Percentiles rank a stretch among this genome's conserved stretches.
Evolutionary conservation across 176 grass and related monocot species (phyloP).

Genomic region (Oryza longistaminata): DNA sequence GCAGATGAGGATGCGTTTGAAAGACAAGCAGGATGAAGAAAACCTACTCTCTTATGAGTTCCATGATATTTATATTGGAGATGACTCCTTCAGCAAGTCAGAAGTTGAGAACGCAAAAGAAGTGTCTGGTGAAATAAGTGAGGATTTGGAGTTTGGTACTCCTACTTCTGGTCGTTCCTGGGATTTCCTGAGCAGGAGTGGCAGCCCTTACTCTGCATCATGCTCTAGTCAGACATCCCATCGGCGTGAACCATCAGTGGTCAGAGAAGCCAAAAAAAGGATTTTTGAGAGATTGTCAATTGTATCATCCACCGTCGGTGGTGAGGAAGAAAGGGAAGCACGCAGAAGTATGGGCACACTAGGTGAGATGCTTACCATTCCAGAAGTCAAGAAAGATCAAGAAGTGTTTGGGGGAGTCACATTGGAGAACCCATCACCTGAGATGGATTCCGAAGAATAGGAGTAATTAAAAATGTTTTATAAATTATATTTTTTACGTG

Average conservation of each 20-base stretch:
- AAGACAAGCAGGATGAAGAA: conserved; percentile 47
- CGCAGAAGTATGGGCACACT: conserved; percentile 64
- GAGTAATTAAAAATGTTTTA: no score
- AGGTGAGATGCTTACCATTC: conserved; percentile 87
- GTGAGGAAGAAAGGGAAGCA: conserved; percentile 58
- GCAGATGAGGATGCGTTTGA: conserved; percentile 63
- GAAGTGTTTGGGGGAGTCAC: conserved; percentile 37
- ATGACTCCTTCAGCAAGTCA: conserved; percentile 70
- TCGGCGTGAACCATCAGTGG: conserved; percentile 59
- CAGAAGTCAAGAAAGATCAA: conserved; percentile 51
- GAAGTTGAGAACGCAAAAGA: conserved; percentile 67
- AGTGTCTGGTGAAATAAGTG: conserved; percentile 57
- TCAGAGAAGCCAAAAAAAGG: conserved; percentile 78
- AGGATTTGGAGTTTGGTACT: conserved; percentile 67
- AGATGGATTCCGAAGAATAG: conserved; percentile 41
- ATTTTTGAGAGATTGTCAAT: conserved; percentile 86
- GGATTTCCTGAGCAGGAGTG: conserved; percentile 68
- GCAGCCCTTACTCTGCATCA: conserved; percentile 70
- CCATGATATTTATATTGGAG: conserved; percentile 47
- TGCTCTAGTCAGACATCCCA: conserved; percentile 62
- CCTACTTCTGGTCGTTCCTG: conserved; percentile 71
- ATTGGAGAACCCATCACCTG: conserved; percentile 27
- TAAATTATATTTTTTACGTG: no score
- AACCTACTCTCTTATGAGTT: conserved; percentile 38
- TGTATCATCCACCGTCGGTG: conserved; percentile 51